These are phyloP conservation scores for Trichophyton equinum DNA, from an alignment of 2,329 filamentous ascomycete species.

Conservation along the genomic window DNA sequence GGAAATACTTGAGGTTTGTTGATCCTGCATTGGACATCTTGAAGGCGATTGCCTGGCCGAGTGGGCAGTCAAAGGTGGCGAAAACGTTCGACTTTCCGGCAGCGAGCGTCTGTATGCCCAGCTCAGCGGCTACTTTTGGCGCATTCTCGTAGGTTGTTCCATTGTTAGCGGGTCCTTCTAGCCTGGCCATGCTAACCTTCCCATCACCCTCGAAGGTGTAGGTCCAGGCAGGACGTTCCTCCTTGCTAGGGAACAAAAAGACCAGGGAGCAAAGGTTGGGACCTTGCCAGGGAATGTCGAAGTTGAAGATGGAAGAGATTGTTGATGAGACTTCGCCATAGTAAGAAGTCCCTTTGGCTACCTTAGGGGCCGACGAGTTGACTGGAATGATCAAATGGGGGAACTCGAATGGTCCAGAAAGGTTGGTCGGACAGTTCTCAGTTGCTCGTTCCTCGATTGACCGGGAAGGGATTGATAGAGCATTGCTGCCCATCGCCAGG, in stretches of 20 bases:
- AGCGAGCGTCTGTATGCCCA: constrained; percentile 34
- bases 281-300: constrained; percentile 47
- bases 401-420: constrained; percentile 40
- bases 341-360: constrained; percentile 41
- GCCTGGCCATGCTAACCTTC: constrained; percentile 40
- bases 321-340: constrained; percentile 44
- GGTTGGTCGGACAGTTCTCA: constrained; percentile 33
- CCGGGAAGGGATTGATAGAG: constrained; percentile 7
- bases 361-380: constrained; percentile 42
- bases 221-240: constrained; percentile 47
- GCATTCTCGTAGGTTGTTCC: constrained; percentile 44
- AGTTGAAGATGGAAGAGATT: constrained; percentile 54
- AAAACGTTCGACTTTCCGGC: constrained; percentile 46
- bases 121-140: constrained; percentile 35
- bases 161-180: constrained; percentile 35
- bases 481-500: constrained; percentile 8
- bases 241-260: constrained; percentile 50
- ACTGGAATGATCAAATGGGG: constrained; percentile 53
- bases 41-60: constrained; percentile 40
- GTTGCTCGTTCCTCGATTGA: neutral
- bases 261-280: constrained; percentile 44
- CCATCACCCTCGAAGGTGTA: constrained; percentile 46
- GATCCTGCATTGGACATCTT: constrained; percentile 40
- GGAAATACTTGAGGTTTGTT: constrained; percentile 48
- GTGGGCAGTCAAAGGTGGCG: constrained; percentile 42